Percentiles rank a stretch among this genome's conserved stretches.
Conservation (phyloP, 83 land plant species). For the Diphasiastrum complanatum region DNA sequence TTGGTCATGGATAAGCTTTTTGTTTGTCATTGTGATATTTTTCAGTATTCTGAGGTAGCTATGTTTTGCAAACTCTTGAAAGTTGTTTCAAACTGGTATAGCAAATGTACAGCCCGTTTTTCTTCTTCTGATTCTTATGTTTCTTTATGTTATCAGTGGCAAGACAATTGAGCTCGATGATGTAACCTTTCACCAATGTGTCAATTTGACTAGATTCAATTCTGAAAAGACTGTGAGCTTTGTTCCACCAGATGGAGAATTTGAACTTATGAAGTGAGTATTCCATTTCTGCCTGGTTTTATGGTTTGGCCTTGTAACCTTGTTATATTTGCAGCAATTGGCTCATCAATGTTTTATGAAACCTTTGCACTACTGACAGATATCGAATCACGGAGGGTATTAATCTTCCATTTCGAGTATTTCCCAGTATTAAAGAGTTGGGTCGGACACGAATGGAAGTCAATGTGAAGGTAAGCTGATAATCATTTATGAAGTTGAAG, state of each 20-base stretch:
- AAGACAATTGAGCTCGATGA: slow-evolving; percentile 99
- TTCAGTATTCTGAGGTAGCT: too few relatives aligned
- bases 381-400: slow-evolving; percentile 98
- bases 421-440: slow-evolving; percentile 95
- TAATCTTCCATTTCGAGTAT: slow-evolving; percentile 93
- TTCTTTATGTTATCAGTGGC: slow-evolving; percentile 51
- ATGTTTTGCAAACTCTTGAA: too few relatives aligned
- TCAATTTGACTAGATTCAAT: slow-evolving; percentile 93
- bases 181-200: slow-evolving; percentile 99
- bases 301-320: neutral
- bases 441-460: slow-evolving; percentile 99
- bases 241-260: slow-evolving; percentile 99
- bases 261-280: slow-evolving; percentile 97
- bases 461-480: slow-evolving; percentile 93
- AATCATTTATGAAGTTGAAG: too few relatives aligned
- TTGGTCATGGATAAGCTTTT: too few relatives aligned
- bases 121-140: too few relatives aligned
- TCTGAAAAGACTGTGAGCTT: slow-evolving; percentile 99
- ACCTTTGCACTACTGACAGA: slow-evolving; percentile 29
- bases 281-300: neutral
- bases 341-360: neutral
- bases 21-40: too few relatives aligned
- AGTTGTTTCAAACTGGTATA: too few relatives aligned
- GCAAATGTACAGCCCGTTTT: too few relatives aligned
- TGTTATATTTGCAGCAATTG: too few relatives aligned